A percentile compares a stretch with the other conserved stretches of the same genome.
Conservation (phyloP, 352 stramenopile genomes). For the Globisporangium carolinianum region DNA sequence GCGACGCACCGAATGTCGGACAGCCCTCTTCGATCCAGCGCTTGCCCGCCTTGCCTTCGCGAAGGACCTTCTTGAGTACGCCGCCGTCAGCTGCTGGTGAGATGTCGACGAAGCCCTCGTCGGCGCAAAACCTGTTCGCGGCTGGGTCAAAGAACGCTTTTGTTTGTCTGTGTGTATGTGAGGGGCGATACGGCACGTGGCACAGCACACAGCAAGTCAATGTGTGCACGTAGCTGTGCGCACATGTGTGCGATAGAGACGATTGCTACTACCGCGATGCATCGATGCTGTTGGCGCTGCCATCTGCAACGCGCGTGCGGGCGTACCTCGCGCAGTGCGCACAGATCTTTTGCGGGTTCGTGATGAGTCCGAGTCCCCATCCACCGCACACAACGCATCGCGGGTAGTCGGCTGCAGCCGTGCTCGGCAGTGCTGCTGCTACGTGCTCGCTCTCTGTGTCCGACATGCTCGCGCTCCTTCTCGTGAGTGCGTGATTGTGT, state of each 20-base stretch:
- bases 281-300: neutral
- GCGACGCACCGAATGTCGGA: constrained; percentile 53
- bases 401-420: constrained; percentile 24
- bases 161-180: constrained; percentile 24
- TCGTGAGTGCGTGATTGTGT: neutral
- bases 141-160: constrained; percentile 78
- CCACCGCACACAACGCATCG: constrained; percentile 65
- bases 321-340: constrained; percentile 59
- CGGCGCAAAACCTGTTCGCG: constrained; percentile 48
- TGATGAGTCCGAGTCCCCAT: constrained; percentile 59
- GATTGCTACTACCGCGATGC: too few relatives aligned
- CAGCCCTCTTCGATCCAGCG: constrained; percentile 72
- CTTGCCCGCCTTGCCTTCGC: constrained; percentile 39
- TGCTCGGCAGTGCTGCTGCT: neutral
- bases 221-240: too few relatives aligned
- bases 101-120: constrained; percentile 81
- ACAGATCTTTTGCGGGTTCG: constrained; percentile 67
- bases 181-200: neutral
- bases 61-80: constrained; percentile 79
- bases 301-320: too few relatives aligned
- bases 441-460: neutral
- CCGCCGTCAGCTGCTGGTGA: constrained; percentile 61
- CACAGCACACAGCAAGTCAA: neutral
- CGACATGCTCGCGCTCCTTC: neutral
- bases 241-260: too few relatives aligned